Percentiles rank a stretch among this genome's conserved stretches.
phyloP scores from a whole-genome alignment of 1,139 yeast genomes.

The Geotrichum citri-aurantii region DNA sequence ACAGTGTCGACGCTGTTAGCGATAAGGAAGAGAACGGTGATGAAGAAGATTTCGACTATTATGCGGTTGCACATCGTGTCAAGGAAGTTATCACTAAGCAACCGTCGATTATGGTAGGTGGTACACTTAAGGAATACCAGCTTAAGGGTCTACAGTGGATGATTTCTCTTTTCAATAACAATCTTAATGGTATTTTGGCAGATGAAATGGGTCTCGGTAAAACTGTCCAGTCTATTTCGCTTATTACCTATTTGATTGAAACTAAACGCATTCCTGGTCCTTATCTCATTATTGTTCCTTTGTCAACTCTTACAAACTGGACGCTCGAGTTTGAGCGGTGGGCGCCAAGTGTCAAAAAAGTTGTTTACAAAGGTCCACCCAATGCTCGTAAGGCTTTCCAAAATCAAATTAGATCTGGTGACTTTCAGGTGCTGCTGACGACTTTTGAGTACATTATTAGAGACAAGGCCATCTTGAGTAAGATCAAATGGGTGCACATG shows the following conservation, averaged over 20 bases:
- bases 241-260: constrained; percentile 69
- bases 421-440: constrained; percentile 84
- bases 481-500: constrained; percentile 90
- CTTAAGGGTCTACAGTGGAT: constrained; percentile 95
- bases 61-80: constrained; percentile 86
- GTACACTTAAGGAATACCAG: constrained; percentile 88
- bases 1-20: constrained; percentile 29
- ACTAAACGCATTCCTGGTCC: constrained; percentile 50
- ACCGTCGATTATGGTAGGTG: constrained; percentile 86
- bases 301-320: constrained; percentile 95
- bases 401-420: constrained; percentile 62
- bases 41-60: constrained; percentile 69
- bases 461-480: constrained; percentile 73
- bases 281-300: constrained; percentile 86
- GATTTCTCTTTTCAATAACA: constrained; percentile 91
- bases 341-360: constrained; percentile 52
- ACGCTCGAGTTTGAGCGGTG: constrained; percentile 93
- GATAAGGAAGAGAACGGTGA: constrained; percentile 37
- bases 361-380: constrained; percentile 57
- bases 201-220: constrained; percentile 93
- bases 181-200: constrained; percentile 89
- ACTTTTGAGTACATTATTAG: constrained; percentile 71
- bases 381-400: constrained; percentile 76
- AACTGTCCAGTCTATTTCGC: constrained; percentile 77
- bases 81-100: constrained; percentile 78